Base-by-base conservation (phyloP, 805 yeast species). In the Saccharomycopsis fermentans region DNA sequence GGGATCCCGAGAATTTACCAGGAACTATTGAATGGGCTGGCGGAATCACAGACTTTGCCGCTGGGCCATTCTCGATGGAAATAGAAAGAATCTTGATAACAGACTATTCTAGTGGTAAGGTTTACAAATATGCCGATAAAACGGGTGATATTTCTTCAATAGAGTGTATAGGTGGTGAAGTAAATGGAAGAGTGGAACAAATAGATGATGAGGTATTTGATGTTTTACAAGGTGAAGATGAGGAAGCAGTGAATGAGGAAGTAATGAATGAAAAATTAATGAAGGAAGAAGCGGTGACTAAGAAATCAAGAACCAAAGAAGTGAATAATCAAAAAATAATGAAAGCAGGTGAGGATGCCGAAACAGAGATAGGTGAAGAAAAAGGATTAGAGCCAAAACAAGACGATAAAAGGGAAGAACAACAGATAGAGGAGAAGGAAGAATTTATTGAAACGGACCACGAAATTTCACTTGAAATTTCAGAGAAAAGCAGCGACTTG, bases 11-110 rank as follows among this genome's bases (percentile, higher is more conserved):
- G 52, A 83, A 82, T 65, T 71, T 74, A 1, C 73, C 67, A 51
- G 90, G 90, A 27, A 84, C 90, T 3, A 79, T 85, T 59, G 78
- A 75, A 58, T 84, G 90, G 90, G 87, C 90, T 1, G 90, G 90
- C 36, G 88, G 87, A 11, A 50, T 59, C 3, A 79, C 86, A 9
- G 78, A 83, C 65, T 83, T 76, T 62, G 59, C 71, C 12, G 63
- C 73, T 6, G 80, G 76, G 12, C 83, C 83, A 40, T 80, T 77
- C 63, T 60, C 76, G 14, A 79, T 80, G 83, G 47, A 35, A 58
- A 73, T 85, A 61, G 70, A 79, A 63, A 69, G 74, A 6, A 62
- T 85, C 24, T 65, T 72, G 17, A 83, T 82, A 9, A 71, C 77
- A 43, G 82, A 79, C 64, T 79, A 79, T 66, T 78, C 81, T 17